Conservation (phyloP, 75 land plant genomes). For the Pinus taeda region DNA sequence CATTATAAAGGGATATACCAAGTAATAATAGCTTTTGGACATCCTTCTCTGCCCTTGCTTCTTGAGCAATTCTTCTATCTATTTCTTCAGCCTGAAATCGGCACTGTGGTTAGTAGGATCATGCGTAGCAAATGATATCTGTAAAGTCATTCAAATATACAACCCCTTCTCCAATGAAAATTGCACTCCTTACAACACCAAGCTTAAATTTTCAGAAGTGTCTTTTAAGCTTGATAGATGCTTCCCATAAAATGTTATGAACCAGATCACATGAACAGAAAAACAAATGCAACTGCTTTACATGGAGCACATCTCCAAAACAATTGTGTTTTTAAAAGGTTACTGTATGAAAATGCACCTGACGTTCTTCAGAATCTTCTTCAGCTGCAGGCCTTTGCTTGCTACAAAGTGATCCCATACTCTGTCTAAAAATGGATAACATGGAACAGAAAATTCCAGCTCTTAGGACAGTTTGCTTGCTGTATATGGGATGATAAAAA, state of each 20-base stretch:
- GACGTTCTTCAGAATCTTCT: conserved; percentile 44
- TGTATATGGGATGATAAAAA: not conserved
- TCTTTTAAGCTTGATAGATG: not conserved
- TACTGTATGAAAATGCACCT: conserved; percentile 19
- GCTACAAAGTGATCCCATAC: conserved; percentile 71
- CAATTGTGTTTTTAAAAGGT: not conserved
- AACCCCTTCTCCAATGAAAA: not conserved
- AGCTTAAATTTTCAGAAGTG: not conserved
- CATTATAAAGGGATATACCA: conserved; percentile 32
- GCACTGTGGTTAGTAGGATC: not conserved
- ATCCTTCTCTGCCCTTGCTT: conserved; percentile 73
- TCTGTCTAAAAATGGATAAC: conserved; percentile 29
- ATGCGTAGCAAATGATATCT: not conserved
- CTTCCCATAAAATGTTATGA: not conserved
- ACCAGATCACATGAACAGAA: not conserved
- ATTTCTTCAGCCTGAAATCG: conserved; percentile 68
- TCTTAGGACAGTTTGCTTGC: not conserved
- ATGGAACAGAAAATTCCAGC: conserved; percentile 26
- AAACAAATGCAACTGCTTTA: not conserved
- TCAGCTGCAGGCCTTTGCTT: conserved; percentile 25
- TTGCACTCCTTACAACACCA: not conserved
- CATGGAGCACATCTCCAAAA: not conserved
- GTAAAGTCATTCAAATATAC: not conserved
- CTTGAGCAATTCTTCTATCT: conserved; percentile 66
- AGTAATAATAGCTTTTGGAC: conserved; percentile 80